Evolutionary conservation across 139 green algal species (phyloP).

Genomic region (Volvox africanus): DNA sequence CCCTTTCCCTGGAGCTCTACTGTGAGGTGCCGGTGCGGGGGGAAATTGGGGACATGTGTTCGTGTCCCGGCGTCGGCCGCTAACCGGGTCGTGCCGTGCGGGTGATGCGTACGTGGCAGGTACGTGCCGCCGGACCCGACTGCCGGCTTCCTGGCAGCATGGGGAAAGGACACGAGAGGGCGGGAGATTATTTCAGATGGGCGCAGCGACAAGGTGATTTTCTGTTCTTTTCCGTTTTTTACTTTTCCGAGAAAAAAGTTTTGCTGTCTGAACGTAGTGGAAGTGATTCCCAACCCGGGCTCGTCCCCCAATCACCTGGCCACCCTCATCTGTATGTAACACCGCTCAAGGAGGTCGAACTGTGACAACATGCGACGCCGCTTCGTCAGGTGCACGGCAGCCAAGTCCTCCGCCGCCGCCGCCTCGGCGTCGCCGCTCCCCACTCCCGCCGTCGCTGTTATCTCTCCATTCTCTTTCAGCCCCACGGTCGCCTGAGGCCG

Average conservation of each 20-base stretch:
- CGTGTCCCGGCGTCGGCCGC: too few species aligned
- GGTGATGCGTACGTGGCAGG: too few species aligned
- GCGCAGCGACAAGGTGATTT: background rate
- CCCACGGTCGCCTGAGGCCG: too few species aligned
- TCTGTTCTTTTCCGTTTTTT: background rate
- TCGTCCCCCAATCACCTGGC: background rate
- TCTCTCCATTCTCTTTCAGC: too few species aligned
- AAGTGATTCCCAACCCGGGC: background rate
- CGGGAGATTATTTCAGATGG: background rate
- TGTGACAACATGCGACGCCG: conserved; percentile 75
- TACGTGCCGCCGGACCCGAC: too few species aligned
- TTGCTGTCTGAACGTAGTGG: background rate
- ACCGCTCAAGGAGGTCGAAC: conserved; percentile 81
- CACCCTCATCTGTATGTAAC: conserved; percentile 67
- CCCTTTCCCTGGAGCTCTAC: too few species aligned
- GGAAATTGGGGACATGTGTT: too few species aligned
- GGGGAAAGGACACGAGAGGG: background rate
- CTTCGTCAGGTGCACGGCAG: conserved; percentile 54
- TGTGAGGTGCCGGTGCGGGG: too few species aligned
- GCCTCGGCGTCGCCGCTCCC: background rate
- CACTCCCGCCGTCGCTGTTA: background rate
- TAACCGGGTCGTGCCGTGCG: too few species aligned
- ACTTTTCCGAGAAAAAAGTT: background rate
- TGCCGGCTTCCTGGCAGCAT: background rate
- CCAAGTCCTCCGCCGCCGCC: background rate